These are phyloP conservation scores for Coemansia sp. DNA, from an alignment of 192 early-diverging fungal genomes.

Conservation along the genomic window DNA sequence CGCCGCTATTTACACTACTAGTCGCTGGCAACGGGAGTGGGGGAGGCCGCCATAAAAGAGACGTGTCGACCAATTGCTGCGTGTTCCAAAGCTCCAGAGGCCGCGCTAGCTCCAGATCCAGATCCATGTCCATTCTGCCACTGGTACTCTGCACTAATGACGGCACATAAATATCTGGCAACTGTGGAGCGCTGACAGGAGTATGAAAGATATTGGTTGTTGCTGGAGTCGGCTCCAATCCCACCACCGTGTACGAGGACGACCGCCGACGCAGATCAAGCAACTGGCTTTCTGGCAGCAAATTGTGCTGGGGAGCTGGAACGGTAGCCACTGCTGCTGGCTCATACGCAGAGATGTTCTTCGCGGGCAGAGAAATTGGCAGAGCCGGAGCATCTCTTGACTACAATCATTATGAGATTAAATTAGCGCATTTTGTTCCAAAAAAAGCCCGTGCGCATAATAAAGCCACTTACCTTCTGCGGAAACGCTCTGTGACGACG, in stretches of 20 bases:
- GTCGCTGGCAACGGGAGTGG: neutral
- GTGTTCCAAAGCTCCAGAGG: conserved; percentile 51
- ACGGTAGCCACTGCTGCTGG: neutral
- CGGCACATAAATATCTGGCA: neutral
- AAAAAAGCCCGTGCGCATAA: neutral
- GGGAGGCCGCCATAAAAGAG: conserved; percentile 26
- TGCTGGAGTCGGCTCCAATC: neutral
- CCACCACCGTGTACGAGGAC: conserved; percentile 35
- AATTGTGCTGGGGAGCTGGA: neutral
- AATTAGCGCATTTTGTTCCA: neutral
- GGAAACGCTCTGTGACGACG: neutral
- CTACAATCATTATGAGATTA: neutral
- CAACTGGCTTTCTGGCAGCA: conserved; percentile 4
- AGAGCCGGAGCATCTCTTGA: neutral
- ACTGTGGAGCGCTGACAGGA: conserved; percentile 7
- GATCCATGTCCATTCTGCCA: conserved; percentile 12
- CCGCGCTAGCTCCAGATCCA: conserved; percentile 50
- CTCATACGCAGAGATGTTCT: neutral
- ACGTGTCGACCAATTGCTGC: conserved; percentile 21
- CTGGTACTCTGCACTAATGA: neutral
- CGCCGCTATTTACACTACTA: neutral
- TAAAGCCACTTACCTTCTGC: conserved; percentile 15
- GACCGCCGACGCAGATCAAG: conserved; percentile 34
- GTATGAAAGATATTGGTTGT: neutral
- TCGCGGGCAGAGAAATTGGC: neutral